Evolutionary conservation across 495 filamentous ascomycete genomes (phyloP).

Genomic region (Cryomyces minteri): DNA sequence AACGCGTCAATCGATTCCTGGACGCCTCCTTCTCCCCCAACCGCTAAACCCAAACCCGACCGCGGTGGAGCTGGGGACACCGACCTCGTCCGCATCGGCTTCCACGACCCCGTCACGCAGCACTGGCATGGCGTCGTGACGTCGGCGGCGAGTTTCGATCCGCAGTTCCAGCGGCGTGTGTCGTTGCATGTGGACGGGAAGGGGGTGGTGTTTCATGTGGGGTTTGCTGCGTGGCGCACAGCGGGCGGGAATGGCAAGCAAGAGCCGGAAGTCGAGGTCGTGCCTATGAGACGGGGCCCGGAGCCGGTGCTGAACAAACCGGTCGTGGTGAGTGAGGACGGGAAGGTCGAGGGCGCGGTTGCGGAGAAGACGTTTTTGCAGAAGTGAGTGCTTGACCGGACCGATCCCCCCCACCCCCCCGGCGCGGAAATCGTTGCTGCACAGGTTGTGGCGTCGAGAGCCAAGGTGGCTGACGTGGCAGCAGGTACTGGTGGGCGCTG

Average conservation of each 20-base stretch:
- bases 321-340: constrained; percentile 41
- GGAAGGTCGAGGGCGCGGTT: constrained; percentile 31
- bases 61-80: background rate
- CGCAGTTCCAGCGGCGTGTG: constrained; percentile 14
- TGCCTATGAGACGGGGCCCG: constrained; percentile 26
- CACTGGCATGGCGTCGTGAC: constrained; percentile 20
- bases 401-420: background rate
- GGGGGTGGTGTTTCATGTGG: constrained; percentile 17
- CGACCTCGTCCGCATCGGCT: constrained; percentile 46
- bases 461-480: constrained; percentile 7
- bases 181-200: constrained; percentile 14
- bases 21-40: constrained; percentile 3
- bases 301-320: constrained; percentile 45
- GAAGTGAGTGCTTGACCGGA: constrained; percentile 31
- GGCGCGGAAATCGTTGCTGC: background rate
- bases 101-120: constrained; percentile 19
- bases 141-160: constrained; percentile 11
- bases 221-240: constrained; percentile 11
- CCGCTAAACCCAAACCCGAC: constrained; percentile 1
- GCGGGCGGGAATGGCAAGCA: constrained; percentile 5
- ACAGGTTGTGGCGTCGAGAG: background rate
- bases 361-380: constrained; percentile 51
- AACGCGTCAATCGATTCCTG: constrained; percentile 13
- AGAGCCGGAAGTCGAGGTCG: constrained; percentile 32
- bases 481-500: constrained; percentile 32